A percentile compares a stretch with the other conserved stretches of the same genome.
phyloP scores from a whole-genome alignment of 2,329 filamentous ascomycete genomes.

The Gnomoniopsis smithogilvyi region DNA sequence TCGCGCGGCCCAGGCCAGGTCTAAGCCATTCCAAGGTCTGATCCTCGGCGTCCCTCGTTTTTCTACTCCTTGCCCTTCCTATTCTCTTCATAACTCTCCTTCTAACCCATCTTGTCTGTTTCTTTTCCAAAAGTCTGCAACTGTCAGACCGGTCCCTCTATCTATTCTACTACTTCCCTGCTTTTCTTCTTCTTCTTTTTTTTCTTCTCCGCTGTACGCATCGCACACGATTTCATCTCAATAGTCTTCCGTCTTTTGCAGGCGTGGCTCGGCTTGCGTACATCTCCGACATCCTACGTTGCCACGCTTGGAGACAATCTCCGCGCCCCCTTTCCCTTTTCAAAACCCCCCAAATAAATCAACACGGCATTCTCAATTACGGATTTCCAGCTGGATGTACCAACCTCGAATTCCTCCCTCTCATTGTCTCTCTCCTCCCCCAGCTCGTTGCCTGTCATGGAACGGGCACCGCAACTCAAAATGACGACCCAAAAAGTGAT shows the following conservation, averaged over 20 bases:
- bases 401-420: conserved; percentile 1
- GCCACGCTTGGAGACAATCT: conserved; percentile 14
- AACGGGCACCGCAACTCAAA: conserved; percentile 21
- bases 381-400: conserved; percentile 10
- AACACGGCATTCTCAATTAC: neutral
- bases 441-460: conserved; percentile 3
- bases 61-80: conserved; percentile 3
- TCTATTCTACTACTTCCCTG: neutral
- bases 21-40: conserved; percentile 18
- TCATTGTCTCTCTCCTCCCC: conserved; percentile 5
- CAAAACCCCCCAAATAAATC: neutral
- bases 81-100: conserved; percentile 11
- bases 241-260: too few species aligned
- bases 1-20: neutral
- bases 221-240: neutral
- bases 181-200: neutral
- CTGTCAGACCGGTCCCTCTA: neutral
- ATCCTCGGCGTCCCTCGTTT: conserved; percentile 11
- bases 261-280: conserved; percentile 4
- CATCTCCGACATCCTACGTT: conserved; percentile 8
- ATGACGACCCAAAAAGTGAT: conserved; percentile 32
- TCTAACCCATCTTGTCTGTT: conserved; percentile 4
- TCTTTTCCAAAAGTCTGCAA: neutral
- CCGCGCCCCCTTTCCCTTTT: conserved; percentile 4
- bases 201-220: neutral